These are phyloP conservation scores for Pythium aristosporum DNA, from an alignment of 352 stramenopile species.

Conservation along the genomic window DNA sequence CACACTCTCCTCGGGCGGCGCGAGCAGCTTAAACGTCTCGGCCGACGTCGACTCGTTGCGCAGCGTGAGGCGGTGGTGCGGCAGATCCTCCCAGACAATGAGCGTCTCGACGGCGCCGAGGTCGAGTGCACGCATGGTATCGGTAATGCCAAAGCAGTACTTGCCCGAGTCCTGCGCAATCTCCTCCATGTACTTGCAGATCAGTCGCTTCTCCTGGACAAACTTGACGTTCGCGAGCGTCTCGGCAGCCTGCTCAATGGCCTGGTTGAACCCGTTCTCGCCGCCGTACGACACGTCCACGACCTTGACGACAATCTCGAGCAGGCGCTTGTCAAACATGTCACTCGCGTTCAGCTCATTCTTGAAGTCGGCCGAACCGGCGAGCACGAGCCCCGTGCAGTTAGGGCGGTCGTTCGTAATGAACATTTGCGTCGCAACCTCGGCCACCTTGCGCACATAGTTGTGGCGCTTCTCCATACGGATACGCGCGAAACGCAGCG, in stretches of 20 bases:
- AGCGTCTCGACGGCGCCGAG: slow-evolving; percentile 98
- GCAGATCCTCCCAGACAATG: slow-evolving; percentile 99
- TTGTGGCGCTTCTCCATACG: slow-evolving; percentile 99
- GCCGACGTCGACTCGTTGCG: slow-evolving; percentile 92
- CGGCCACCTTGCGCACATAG: slow-evolving; percentile 99
- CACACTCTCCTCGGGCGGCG: slow-evolving; percentile 89
- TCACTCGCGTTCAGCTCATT: slow-evolving; percentile 95
- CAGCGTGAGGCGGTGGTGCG: slow-evolving; percentile 93
- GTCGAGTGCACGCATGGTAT: slow-evolving; percentile 98
- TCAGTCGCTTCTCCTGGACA: slow-evolving; percentile 99
- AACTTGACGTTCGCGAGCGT: slow-evolving; percentile 99
- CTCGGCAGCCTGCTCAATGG: slow-evolving; percentile 98
- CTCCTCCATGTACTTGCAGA: slow-evolving; percentile 99
- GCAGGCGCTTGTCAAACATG: slow-evolving; percentile 96
- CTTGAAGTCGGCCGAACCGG: slow-evolving; percentile 99
- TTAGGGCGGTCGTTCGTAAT: slow-evolving; percentile 98
- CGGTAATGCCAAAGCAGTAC: slow-evolving; percentile 99
- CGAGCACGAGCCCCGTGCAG: slow-evolving; percentile 97
- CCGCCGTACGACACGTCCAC: slow-evolving; percentile 99
- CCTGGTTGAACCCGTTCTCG: slow-evolving; percentile 99
- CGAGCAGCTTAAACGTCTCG: slow-evolving; percentile 83
- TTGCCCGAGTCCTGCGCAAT: slow-evolving; percentile 98
- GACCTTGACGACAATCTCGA: slow-evolving; percentile 97
- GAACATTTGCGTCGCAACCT: slow-evolving; percentile 98
- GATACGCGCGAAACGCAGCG: slow-evolving; percentile 98